Evolutionary conservation across 2,329 filamentous ascomycete species (phyloP).

Genomic region (Alternaria gansuensis): DNA sequence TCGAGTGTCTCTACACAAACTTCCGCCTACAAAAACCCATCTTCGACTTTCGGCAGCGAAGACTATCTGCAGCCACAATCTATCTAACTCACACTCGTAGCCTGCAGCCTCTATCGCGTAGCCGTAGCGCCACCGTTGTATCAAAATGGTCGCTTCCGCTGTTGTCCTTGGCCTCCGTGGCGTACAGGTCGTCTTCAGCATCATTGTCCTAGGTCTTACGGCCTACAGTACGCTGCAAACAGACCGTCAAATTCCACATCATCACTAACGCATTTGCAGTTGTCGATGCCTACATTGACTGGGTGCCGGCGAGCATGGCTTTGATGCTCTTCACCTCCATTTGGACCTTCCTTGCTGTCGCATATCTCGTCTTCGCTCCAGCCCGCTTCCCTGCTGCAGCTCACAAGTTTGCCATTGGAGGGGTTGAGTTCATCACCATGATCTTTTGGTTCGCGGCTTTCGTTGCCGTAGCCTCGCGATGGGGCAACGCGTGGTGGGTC

Average conservation of each 20-base stretch:
- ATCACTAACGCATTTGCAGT: slow-evolving; percentile 42
- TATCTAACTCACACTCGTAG: slow-evolving; percentile 10
- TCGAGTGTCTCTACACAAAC: slow-evolving; percentile 4
- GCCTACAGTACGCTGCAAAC: slow-evolving; percentile 70
- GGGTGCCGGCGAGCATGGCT: slow-evolving; percentile 67
- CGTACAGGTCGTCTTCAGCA: slow-evolving; percentile 72
- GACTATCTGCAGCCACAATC: slow-evolving; percentile 10
- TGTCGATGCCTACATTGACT: slow-evolving; percentile 59
- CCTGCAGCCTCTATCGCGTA: slow-evolving; percentile 10
- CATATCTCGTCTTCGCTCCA: slow-evolving; percentile 76
- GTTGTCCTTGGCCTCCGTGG: slow-evolving; percentile 71
- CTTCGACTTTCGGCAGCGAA: slow-evolving; percentile 6
- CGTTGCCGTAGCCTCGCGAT: slow-evolving; percentile 74
- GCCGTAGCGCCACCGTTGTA: slow-evolving; percentile 2
- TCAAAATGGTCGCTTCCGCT: slow-evolving; percentile 37
- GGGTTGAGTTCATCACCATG: slow-evolving; percentile 75
- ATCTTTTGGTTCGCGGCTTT: slow-evolving; percentile 93
- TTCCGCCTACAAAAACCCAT: background rate
- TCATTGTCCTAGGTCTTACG: slow-evolving; percentile 80
- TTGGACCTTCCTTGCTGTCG: slow-evolving; percentile 74
- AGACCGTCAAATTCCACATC: background rate
- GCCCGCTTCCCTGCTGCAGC: slow-evolving; percentile 67
- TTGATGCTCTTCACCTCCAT: slow-evolving; percentile 83
- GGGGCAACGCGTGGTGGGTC: slow-evolving; percentile 65
- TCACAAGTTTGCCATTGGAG: slow-evolving; percentile 74